Evolutionary conservation across 2,329 filamentous ascomycete species (phyloP), one percentile per base, ranked within the genome.

Genomic region (Thelonectria olida): DNA sequence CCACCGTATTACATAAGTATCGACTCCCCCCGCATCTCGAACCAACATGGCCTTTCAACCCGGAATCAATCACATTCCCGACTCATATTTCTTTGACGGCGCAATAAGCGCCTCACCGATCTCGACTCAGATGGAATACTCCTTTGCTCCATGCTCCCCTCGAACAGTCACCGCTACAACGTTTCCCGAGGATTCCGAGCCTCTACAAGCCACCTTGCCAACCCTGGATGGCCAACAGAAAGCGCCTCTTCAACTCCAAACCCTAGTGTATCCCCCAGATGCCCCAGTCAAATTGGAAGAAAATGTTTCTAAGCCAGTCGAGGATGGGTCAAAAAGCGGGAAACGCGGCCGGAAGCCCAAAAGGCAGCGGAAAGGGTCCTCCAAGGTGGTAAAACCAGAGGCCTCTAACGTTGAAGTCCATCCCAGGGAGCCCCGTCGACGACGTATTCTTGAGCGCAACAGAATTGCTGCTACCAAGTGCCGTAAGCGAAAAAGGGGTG

Each of bases 401-500:
- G 67, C 65, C 10, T 48, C 65, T 13, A 67, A 71, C n/a, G 65
- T 69, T 13, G 66, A 69, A 12, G 64, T 64, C 8, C 54, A 65
- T 15, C n/a, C n/a, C n/a, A n/a, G n/a, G n/a, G n/a, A n/a, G n/a
- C n/a, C n/a, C n/a, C n/a, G n/a, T n/a, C n/a, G n/a, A n/a, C n/a
- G n/a, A n/a, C n/a, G n/a, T n/a, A n/a, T n/a, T n/a, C n/a, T n/a
- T n/a, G n/a, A n/a, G n/a, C n/a, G n/a, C n/a, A n/a, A n/a, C n/a
- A n/a, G n/a, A n/a, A n/a, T n/a, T n/a, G n/a, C n/a, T n/a, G n/a
- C n/a, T n/a, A n/a, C n/a, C n/a, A n/a, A n/a, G n/a, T n/a, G n/a
- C n/a, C n/a, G n/a, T n/a, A n/a, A 52, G 73, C 73, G 2, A 69
- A 68, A 56, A 73, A 68, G 53, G n/a, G n/a, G n/a, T n/a, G n/a